Percentiles rank a stretch among this genome's conserved stretches.
These are phyloP conservation scores for Endogone sp. DNA, from an alignment of 192 early-diverging fungal genomes.

Conservation along the genomic window DNA sequence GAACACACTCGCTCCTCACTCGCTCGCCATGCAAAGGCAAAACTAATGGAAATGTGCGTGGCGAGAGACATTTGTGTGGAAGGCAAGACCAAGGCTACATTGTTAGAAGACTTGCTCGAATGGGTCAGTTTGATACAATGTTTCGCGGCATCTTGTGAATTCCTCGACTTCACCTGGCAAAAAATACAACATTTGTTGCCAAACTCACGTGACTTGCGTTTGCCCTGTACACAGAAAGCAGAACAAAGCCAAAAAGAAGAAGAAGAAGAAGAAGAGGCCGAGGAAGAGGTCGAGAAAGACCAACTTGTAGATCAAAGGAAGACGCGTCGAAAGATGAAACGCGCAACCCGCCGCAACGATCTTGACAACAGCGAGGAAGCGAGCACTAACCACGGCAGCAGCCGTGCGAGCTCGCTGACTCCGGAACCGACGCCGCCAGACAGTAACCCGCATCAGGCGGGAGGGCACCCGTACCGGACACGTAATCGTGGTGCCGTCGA, in stretches of 20 bases:
- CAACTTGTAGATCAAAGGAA: neutral
- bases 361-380: neutral
- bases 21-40: conserved; percentile 19
- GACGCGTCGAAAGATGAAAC: neutral
- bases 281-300: neutral
- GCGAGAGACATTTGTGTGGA: conserved; percentile 16
- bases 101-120: conserved; percentile 21
- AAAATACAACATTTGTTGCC: too few species aligned
- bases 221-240: neutral
- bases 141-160: too few species aligned
- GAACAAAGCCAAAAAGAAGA: neutral
- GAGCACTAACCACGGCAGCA: neutral
- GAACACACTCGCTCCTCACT: conserved; percentile 12
- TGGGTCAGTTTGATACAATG: neutral
- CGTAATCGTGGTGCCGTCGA: neutral
- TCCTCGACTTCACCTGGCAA: too few species aligned
- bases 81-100: conserved; percentile 19
- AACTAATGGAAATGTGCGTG: conserved; percentile 14
- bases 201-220: neutral
- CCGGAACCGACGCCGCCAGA: neutral
- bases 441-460: neutral
- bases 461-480: neutral
- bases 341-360: neutral
- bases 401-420: neutral
- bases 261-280: neutral